These are phyloP conservation scores for Lactifluus piperatus DNA, from an alignment of 768 basidiomycete genomes.

Conservation along the genomic window DNA sequence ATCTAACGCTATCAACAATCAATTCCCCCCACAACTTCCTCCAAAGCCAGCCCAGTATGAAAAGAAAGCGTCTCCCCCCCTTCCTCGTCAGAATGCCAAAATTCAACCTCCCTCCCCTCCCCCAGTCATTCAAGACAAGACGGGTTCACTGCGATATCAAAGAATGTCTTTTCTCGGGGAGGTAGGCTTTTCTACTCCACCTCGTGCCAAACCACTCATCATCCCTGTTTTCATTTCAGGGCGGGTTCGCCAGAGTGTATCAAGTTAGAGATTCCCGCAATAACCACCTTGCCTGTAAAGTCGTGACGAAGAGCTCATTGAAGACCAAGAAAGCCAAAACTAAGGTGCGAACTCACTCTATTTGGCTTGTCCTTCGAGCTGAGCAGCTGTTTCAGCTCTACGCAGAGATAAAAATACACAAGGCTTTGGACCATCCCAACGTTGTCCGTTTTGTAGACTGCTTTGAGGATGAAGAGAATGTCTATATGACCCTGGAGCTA, in stretches of 20 bases:
- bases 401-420: constrained; percentile 98
- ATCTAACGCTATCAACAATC: constrained; percentile 18
- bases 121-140: constrained; percentile 60
- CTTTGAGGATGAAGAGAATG: constrained; percentile 92
- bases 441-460: constrained; percentile 89
- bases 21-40: constrained; percentile 6
- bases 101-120: constrained; percentile 77
- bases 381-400: constrained; percentile 54
- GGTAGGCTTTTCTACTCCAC: constrained; percentile 38
- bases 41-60: constrained; percentile 4
- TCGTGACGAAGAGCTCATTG: constrained; percentile 85
- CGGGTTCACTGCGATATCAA: constrained; percentile 45
- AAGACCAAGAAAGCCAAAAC: constrained; percentile 96
- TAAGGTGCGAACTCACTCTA: constrained; percentile 49
- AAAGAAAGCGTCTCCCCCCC: constrained; percentile 44
- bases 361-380: neutral
- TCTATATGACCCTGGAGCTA: constrained; percentile 94
- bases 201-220: neutral
- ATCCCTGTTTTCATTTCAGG: constrained; percentile 31
- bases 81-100: constrained; percentile 77
- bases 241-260: constrained; percentile 95
- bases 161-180: constrained; percentile 85
- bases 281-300: constrained; percentile 76
- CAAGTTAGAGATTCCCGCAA: constrained; percentile 75
- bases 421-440: constrained; percentile 83